Percentiles rank a stretch among this genome's conserved stretches.
Evolutionary conservation across 148 eudicot genomes (phyloP).

Genomic region (Persicaria tinctoria): DNA sequence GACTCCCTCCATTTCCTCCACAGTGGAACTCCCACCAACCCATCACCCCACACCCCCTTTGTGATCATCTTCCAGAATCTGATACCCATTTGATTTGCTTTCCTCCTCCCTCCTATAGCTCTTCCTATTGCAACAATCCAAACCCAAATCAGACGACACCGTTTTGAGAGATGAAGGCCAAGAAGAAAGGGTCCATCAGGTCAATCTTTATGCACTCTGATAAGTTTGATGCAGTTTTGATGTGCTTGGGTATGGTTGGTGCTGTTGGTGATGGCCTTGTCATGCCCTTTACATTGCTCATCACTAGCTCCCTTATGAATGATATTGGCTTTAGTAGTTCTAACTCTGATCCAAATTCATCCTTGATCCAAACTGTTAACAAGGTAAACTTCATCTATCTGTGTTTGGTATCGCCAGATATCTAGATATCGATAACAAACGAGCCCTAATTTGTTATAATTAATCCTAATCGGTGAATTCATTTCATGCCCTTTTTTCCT

Average conservation of each 20-base stretch:
- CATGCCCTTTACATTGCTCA: constrained; percentile 9
- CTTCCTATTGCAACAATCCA: background rate
- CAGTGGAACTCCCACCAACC: constrained; percentile 9
- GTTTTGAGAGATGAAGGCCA: constrained; percentile 5
- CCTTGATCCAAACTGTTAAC: constrained; percentile 7
- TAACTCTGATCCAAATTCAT: background rate
- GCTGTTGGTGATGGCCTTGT: constrained; percentile 11
- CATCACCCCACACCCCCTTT: background rate
- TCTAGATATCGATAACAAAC: no score
- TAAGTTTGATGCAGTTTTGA: constrained; percentile 4
- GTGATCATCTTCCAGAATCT: background rate
- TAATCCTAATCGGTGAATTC: background rate
- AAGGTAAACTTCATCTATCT: background rate
- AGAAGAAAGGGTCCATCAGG: constrained; percentile 6
- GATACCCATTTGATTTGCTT: background rate
- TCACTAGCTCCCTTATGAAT: background rate
- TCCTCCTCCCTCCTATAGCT: background rate
- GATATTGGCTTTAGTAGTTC: constrained; percentile 9
- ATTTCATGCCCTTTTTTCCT: background rate
- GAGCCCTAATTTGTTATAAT: no score
- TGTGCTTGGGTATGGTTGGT: constrained; percentile 1
- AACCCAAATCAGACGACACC: background rate
- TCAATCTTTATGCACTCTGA: constrained; percentile 8
- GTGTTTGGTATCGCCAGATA: no score
- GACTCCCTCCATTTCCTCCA: background rate